Evolutionary conservation across 1,284 basidiomycete genomes (phyloP), one percentile per base, ranked within the genome.

Genomic region (Cerrena zonata): DNA sequence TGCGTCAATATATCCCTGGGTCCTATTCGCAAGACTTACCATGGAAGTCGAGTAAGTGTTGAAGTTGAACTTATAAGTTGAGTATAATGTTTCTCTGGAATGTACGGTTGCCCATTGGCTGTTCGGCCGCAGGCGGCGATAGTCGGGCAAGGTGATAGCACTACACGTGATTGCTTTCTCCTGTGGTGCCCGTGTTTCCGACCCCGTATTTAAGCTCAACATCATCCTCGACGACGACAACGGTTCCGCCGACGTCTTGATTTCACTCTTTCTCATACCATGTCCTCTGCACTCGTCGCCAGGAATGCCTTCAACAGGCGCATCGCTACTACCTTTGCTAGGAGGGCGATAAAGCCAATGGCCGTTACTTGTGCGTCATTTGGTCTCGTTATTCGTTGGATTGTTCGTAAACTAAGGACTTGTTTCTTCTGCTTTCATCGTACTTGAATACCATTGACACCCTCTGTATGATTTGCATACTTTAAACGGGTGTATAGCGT

Each of bases 251-350:
- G 41, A 42, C 41, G 15, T 40, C 41, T 22, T 42, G 13, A 19
- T 36, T 27, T 7, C 24, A 10, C 43, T 45, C 15, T 24, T 38
- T 15, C 23, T 37, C 18, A 15, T 23, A 23, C n/a, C 55, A 84
- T 83, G 80, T 74, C 79, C 53, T 67, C 74, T 50, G 71, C 71
- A 47, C 66, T 77, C 58, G 57, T 77, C 49, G 65, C 80, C 45
- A 78, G 76, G 53, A 77, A 78, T 25, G 70, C 74, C 5, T 56
- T 80, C 27, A 69, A 73, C 48, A 71, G 68, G 55, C 70, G 74
- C 38, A 66, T 79, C 47, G 60, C 68, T 41, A 59, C 65, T 25
- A 61, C 68, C n/a, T 49, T 72, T 25, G 69, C 71, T 39, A 73
- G 74, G 55, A 65, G 71, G 53, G 67, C 67, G 15, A 56, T 71